A percentile compares a stretch with the other conserved stretches of the same genome.
Evolutionary conservation across 345 rosid species (phyloP).

Genomic region (Gossypium arboreum): DNA sequence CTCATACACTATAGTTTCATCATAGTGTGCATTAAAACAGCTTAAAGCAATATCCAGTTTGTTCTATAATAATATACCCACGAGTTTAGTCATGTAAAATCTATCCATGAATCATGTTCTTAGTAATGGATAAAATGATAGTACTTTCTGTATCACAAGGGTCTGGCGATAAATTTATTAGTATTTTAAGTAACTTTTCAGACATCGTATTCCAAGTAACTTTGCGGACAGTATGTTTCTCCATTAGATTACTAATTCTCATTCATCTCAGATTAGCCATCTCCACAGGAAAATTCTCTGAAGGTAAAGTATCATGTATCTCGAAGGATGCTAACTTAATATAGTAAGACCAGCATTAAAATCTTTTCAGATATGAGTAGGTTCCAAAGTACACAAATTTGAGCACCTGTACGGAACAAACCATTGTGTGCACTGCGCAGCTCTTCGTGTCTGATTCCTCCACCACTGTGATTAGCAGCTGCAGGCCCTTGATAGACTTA

Average conservation of each 20-base stretch:
- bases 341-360: too few relatives aligned
- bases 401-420: constrained; percentile 88
- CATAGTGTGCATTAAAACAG: constrained; percentile 8
- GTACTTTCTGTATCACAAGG: neutral
- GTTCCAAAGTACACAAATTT: constrained; percentile 4
- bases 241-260: too few relatives aligned
- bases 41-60: neutral
- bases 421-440: constrained; percentile 66
- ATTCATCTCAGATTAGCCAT: too few relatives aligned
- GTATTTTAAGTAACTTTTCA: neutral
- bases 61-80: constrained; percentile 21
- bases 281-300: too few relatives aligned
- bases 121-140: constrained; percentile 5
- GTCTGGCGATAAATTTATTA: neutral
- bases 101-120: neutral
- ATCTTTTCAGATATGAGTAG: too few relatives aligned
- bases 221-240: too few relatives aligned
- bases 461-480: constrained; percentile 82
- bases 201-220: too few relatives aligned
- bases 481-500: constrained; percentile 23
- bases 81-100: constrained; percentile 1
- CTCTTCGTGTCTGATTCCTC: constrained; percentile 90
- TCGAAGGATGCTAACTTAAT: neutral
- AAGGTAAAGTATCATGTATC: neutral
- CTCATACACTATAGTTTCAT: constrained; percentile 2